These are phyloP conservation scores for Lophium mytilinum DNA, from an alignment of 495 filamentous ascomycete genomes.

Conservation along the genomic window DNA sequence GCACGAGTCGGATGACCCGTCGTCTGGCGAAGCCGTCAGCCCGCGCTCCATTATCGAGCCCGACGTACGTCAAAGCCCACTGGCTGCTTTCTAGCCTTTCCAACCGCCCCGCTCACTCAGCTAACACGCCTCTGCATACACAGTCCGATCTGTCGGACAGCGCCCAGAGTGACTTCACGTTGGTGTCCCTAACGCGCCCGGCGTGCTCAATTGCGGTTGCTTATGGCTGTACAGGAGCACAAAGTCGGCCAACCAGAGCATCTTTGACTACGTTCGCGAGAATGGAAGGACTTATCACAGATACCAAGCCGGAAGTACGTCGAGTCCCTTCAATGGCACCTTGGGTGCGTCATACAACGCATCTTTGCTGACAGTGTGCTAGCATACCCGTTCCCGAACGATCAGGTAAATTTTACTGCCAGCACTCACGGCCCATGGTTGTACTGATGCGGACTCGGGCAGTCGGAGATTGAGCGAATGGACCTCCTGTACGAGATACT, in stretches of 20 bases:
- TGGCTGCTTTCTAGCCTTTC: not conserved
- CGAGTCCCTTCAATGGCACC: not conserved
- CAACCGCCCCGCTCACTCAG: not conserved
- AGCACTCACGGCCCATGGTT: not conserved
- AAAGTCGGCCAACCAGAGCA: conserved; percentile 29
- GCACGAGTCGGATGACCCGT: conserved; percentile 16
- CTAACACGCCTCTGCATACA: conserved; percentile 12
- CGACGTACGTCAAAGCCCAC: conserved; percentile 15
- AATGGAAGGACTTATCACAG: conserved; percentile 31
- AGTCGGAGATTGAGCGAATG: conserved; percentile 28
- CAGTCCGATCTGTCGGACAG: conserved; percentile 25
- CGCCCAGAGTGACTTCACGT: conserved; percentile 24
- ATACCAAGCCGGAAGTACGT: conserved; percentile 26
- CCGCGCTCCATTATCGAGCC: conserved; percentile 24
- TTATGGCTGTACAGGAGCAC: conserved; percentile 25
- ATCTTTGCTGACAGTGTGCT: conserved; percentile 8
- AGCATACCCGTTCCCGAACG: conserved; percentile 31
- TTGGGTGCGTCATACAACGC: not conserved
- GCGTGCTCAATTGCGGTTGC: conserved; percentile 3
- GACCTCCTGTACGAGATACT: conserved; percentile 30
- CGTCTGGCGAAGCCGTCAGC: conserved; percentile 21
- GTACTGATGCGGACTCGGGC: conserved; percentile 4
- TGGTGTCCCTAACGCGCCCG: conserved; percentile 10
- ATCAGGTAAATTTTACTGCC: conserved; percentile 19
- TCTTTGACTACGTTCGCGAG: conserved; percentile 29